Evolutionary conservation across 495 filamentous ascomycete genomes (phyloP).

Genomic region (Aspergillus coremiiformis): DNA sequence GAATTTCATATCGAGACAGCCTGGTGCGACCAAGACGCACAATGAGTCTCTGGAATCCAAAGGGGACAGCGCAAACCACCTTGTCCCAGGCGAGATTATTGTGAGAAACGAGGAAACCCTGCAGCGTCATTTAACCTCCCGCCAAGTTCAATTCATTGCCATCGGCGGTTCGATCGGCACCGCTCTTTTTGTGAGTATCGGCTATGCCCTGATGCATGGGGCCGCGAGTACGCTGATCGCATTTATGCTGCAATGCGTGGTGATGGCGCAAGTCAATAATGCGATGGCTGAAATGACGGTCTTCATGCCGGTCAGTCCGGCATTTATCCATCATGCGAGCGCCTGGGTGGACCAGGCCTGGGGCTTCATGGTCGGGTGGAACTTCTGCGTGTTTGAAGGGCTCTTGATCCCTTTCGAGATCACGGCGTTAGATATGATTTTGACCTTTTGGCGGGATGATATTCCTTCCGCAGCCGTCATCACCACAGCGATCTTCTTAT

Average conservation of each 20-base stretch:
- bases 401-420: slow-evolving; percentile 66
- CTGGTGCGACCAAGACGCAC: not conserved
- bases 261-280: slow-evolving; percentile 28
- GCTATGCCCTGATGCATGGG: slow-evolving; percentile 28
- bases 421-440: slow-evolving; percentile 57
- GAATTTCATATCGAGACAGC: not conserved
- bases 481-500: slow-evolving; percentile 45
- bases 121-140: slow-evolving; percentile 8
- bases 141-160: slow-evolving; percentile 22
- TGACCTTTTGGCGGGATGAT: slow-evolving; percentile 59
- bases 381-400: slow-evolving; percentile 58
- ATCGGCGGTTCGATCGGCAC: slow-evolving; percentile 28
- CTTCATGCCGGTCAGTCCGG: slow-evolving; percentile 48
- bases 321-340: slow-evolving; percentile 38
- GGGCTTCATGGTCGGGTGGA: slow-evolving; percentile 48
- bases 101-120: not conserved
- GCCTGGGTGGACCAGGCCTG: slow-evolving; percentile 46
- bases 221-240: slow-evolving; percentile 44
- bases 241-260: slow-evolving; percentile 10
- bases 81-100: not conserved
- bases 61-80: not conserved
- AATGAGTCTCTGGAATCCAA: not conserved
- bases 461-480: slow-evolving; percentile 53
- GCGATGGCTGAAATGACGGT: slow-evolving; percentile 39
- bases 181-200: slow-evolving; percentile 22